These are phyloP conservation scores for Eruca vesicaria DNA, from an alignment of 441 rosid genomes.

Conservation along the genomic window DNA sequence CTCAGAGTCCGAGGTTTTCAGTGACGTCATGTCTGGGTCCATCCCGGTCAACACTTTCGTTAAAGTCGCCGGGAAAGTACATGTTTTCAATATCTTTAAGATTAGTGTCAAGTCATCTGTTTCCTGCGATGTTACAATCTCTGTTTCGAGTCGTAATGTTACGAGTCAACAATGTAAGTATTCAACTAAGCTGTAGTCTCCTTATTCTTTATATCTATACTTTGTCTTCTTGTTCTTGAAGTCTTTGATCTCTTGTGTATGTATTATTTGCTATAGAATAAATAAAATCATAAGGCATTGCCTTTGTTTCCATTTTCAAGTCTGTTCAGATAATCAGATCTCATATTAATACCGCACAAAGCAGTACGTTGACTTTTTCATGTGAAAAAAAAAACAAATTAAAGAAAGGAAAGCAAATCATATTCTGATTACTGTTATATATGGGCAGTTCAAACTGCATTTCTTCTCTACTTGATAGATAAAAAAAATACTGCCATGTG, in stretches of 20 bases:
- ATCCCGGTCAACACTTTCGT: slow-evolving; percentile 45
- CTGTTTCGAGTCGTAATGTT: neutral
- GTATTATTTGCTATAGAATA: neutral
- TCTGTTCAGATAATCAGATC: neutral
- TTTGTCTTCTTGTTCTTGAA: neutral
- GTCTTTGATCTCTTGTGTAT: neutral
- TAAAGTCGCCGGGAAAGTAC: slow-evolving; percentile 59
- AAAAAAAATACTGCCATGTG: neutral
- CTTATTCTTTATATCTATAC: neutral
- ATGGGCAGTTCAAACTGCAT: too few relatives aligned
- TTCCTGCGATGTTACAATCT: slow-evolving; percentile 37
- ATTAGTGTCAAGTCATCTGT: slow-evolving; percentile 45
- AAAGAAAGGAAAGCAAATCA: too few relatives aligned
- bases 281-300: neutral
- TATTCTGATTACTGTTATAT: too few relatives aligned
- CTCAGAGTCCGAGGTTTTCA: slow-evolving; percentile 28
- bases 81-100: slow-evolving; percentile 42
- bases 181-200: neutral
- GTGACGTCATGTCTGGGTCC: slow-evolving; percentile 43
- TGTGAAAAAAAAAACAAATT: too few relatives aligned
- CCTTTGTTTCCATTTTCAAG: neutral
- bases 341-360: neutral
- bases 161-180: neutral
- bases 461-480: too few relatives aligned
- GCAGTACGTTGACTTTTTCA: neutral